Evolutionary conservation across 192 early-diverging fungal genomes (phyloP).

Genomic region (Mortierella hygrophila): DNA sequence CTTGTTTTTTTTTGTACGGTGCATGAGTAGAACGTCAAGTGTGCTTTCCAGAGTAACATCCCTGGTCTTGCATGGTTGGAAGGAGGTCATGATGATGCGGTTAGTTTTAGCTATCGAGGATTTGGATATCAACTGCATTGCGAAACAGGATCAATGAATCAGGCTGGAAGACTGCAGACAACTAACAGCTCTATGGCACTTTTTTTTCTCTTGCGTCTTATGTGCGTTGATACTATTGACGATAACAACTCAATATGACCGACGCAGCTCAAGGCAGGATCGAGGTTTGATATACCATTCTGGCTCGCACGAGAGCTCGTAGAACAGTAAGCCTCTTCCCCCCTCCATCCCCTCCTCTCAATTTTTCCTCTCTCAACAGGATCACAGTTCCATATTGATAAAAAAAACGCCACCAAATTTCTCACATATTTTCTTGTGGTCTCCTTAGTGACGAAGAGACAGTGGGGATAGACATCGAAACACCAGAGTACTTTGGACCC

Average conservation of each 20-base stretch:
- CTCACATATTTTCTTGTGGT: neutral
- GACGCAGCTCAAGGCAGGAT: constrained; percentile 40
- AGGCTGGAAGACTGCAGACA: too few relatives aligned
- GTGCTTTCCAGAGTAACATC: constrained; percentile 35
- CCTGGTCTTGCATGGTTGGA: constrained; percentile 42
- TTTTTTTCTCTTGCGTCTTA: neutral
- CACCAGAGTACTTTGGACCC: constrained; percentile 41
- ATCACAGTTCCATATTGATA: neutral
- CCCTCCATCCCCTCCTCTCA: neutral
- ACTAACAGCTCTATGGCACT: neutral
- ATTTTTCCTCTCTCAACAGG: neutral
- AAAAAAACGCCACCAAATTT: neutral
- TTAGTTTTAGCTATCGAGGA: neutral
- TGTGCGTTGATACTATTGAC: neutral
- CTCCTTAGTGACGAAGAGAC: constrained; percentile 17
- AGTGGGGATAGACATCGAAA: constrained; percentile 33
- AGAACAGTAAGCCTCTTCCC: constrained; percentile 20
- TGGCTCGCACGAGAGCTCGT: constrained; percentile 47
- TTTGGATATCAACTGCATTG: neutral
- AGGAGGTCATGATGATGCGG: constrained; percentile 37
- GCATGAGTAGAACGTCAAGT: constrained; percentile 35
- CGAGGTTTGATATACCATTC: constrained; percentile 47
- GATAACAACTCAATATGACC: neutral
- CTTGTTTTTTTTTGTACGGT: neutral
- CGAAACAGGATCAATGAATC: too few relatives aligned